Base-by-base conservation (phyloP, 768 basidiomycete species). In the Rhodotorula babjevae region DNA sequence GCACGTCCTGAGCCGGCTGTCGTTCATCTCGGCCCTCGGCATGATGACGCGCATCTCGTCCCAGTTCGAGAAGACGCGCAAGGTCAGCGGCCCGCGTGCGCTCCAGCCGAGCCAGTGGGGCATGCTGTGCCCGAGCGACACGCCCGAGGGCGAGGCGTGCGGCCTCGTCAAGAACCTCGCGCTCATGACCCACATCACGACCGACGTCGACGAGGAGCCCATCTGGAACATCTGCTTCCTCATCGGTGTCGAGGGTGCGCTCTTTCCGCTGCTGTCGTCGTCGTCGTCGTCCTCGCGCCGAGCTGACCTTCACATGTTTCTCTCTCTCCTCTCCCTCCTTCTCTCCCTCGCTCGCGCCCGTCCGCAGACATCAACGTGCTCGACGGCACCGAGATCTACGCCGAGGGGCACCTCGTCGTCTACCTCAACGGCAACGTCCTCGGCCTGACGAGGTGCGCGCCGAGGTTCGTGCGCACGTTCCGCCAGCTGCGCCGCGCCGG, bases 1-100 rank as follows among this genome's bases (percentile, higher is more conserved):
- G 0, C 96, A 99, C 80, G 96, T 99, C 74, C 87, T 99, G 36
- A 93, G 90, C 78, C 88, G 96, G 55, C 83, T 99, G 63, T 91
- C 90, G 79, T 99, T 95, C 84, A 96, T 99, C 80, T 91, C 92
- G 67, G 96, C 96, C 1, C 85, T 99, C 25, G 96, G 96, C 25
- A 99, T 98, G 96, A 99, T 99, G 96, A 99, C 96, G 16, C 89
- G 96, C 33, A 99, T 99, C 75, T 90, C 91, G 19, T 95, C 92
- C 31, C 96, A 99, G 82, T 99, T 99, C 80, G 96, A 99, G 82
- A 99, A 99, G 86, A 98, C 96, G 31, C 85, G 96, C 69, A 99
- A 99, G 81, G 96, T 99, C 71, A 95, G 92, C 76, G 96, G 96
- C 55, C 96, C 96, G 44, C 87, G 96, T 78, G 94, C 95, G 31